Evolutionary conservation across 2,329 filamentous ascomycete genomes (phyloP).

Genomic region (Cladosporium cucumerinum): DNA sequence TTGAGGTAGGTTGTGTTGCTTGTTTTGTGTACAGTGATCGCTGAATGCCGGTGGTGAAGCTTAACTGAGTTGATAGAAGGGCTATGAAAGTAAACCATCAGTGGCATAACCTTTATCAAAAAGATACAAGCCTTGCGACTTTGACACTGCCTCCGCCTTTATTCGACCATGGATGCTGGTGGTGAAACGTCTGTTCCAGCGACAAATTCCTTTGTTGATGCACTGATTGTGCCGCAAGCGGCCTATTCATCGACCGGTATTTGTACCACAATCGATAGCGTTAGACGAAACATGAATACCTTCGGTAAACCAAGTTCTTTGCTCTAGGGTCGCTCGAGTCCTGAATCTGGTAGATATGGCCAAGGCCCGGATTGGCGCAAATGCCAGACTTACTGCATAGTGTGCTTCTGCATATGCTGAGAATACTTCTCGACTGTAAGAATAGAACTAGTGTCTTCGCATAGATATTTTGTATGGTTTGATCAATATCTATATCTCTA

Average conservation of each 20-base stretch:
- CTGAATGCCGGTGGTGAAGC: not conserved
- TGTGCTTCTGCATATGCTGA: not conserved
- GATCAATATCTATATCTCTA: not conserved
- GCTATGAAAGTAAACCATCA: not conserved
- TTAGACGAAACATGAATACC: not conserved
- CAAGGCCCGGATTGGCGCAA: not conserved
- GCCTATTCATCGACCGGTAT: not conserved
- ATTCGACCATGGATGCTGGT: not conserved
- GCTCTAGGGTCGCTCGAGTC: not conserved
- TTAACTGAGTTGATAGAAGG: not conserved
- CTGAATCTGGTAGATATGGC: not conserved
- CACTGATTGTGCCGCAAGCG: not conserved
- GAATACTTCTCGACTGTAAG: not conserved
- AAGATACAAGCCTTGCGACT: not conserved
- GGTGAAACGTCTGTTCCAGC: not conserved
- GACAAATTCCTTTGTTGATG: not conserved
- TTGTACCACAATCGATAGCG: not conserved
- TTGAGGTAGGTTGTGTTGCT: not conserved
- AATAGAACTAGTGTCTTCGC: not conserved
- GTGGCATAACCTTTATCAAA: not conserved
- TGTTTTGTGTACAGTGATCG: not conserved
- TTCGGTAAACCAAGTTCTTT: not conserved
- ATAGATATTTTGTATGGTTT: not conserved
- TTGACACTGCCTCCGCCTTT: not conserved
- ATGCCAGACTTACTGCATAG: not conserved